These are phyloP conservation scores for Sicyos baderoa DNA, from an alignment of 306 rosid species.

Conservation along the genomic window DNA sequence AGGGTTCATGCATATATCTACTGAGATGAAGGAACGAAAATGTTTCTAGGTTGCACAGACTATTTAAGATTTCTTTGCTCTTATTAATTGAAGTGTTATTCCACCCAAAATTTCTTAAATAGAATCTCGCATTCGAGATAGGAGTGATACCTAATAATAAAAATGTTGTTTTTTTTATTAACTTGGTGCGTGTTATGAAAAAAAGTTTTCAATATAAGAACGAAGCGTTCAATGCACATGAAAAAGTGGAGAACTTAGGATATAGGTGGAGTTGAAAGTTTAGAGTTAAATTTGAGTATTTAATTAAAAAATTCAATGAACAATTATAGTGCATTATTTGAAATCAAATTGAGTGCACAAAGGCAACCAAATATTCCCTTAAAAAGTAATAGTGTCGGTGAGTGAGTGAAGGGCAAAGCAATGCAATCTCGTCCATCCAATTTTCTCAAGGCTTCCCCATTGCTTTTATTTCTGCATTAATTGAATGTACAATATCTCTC, in stretches of 20 bases:
- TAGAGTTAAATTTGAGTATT: no score
- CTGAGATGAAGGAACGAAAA: no score
- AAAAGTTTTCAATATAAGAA: neutral
- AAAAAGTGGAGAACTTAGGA: neutral
- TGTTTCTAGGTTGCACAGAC: no score
- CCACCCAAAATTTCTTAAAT: no score
- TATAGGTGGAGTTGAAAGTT: neutral
- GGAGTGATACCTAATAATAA: no score
- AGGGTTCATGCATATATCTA: no score
- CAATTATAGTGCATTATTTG: neutral
- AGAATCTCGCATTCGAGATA: no score
- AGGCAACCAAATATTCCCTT: constrained; percentile 1
- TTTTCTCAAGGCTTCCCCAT: neutral
- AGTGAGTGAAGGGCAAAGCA: neutral
- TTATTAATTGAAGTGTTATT: no score
- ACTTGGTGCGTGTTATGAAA: neutral
- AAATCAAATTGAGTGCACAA: neutral
- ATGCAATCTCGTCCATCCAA: neutral
- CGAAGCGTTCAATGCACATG: neutral
- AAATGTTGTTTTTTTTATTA: neutral
- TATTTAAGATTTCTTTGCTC: no score
- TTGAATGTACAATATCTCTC: constrained; percentile 7
- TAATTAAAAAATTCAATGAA: neutral
- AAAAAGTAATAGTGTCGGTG: neutral
- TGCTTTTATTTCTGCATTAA: constrained; percentile 6